Conservation (phyloP, 2,329 filamentous ascomycete species). For the Huntiella omanensis region DNA sequence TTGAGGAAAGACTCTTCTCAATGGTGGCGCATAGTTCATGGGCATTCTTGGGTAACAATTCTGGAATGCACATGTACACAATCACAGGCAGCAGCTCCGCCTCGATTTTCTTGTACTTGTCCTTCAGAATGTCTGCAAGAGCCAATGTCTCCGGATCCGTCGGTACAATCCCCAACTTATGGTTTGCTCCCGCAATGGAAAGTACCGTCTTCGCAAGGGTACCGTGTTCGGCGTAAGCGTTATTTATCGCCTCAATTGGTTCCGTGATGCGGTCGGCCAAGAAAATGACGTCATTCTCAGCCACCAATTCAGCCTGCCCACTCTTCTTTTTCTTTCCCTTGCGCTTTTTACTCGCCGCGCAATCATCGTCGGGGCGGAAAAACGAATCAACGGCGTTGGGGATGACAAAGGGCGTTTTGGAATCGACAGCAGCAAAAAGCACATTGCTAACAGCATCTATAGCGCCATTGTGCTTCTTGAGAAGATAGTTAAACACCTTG, state of each 20-base stretch:
- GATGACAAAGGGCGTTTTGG: conserved; percentile 15
- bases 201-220: conserved; percentile 24
- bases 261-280: conserved; percentile 26
- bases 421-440: conserved; percentile 56
- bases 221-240: conserved; percentile 22
- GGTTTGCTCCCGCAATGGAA: conserved; percentile 25
- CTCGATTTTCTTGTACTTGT: conserved; percentile 23
- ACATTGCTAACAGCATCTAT: conserved; percentile 48
- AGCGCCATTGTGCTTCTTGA: conserved; percentile 2
- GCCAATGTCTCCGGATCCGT: conserved; percentile 16
- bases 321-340: conserved; percentile 21
- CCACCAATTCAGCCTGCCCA: conserved; percentile 16
- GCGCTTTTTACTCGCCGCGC: conserved; percentile 13
- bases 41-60: conserved; percentile 17
- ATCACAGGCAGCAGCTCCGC: conserved; percentile 24
- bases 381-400: conserved; percentile 73
- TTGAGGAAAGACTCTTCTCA: conserved; percentile 22
- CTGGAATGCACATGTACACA: conserved; percentile 21
- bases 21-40: conserved; percentile 25
- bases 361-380: conserved; percentile 32
- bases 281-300: conserved; percentile 22
- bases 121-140: conserved; percentile 15
- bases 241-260: conserved; percentile 22
- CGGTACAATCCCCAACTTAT: conserved; percentile 20
- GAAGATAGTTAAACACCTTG: conserved; percentile 2